Evolutionary conservation across 2,329 filamentous ascomycete species (phyloP).

Genomic region (Didymellaceae sp.): DNA sequence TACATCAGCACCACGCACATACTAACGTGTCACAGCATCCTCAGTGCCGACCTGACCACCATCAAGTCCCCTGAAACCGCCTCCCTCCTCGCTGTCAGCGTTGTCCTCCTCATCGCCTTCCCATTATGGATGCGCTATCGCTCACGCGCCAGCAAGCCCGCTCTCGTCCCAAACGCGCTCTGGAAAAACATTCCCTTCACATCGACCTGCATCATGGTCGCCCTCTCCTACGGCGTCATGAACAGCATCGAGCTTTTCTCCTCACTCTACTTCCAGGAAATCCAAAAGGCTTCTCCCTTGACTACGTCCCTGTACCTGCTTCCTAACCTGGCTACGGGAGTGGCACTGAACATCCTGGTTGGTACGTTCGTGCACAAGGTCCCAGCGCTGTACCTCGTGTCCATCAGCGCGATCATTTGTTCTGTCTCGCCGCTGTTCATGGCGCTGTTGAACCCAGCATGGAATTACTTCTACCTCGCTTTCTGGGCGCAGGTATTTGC

Average conservation of each 20-base stretch:
- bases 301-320: conserved; percentile 52
- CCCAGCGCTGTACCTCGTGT: conserved; percentile 52
- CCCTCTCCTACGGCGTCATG: conserved; percentile 45
- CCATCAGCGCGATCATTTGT: conserved; percentile 51
- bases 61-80: conserved; percentile 31
- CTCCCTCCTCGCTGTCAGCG: conserved; percentile 31
- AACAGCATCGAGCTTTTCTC: conserved; percentile 49
- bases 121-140: conserved; percentile 43
- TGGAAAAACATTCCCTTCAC: conserved; percentile 65
- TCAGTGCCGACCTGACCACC: conserved; percentile 32
- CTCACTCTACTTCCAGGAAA: conserved; percentile 55
- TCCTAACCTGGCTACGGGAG: conserved; percentile 49
- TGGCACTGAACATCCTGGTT: conserved; percentile 52
- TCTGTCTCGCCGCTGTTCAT: conserved; percentile 59
- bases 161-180: conserved; percentile 47
- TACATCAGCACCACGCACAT: not conserved
- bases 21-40: conserved; percentile 24
- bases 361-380: conserved; percentile 56
- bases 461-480: conserved; percentile 60
- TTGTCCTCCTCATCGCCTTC: conserved; percentile 37
- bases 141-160: conserved; percentile 21
- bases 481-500: conserved; percentile 52
- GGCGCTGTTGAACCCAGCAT: conserved; percentile 58
- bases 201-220: conserved; percentile 58
- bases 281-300: conserved; percentile 43